Evolutionary conservation across 1,139 yeast genomes (phyloP).

Genomic region (Candida albicans): DNA sequence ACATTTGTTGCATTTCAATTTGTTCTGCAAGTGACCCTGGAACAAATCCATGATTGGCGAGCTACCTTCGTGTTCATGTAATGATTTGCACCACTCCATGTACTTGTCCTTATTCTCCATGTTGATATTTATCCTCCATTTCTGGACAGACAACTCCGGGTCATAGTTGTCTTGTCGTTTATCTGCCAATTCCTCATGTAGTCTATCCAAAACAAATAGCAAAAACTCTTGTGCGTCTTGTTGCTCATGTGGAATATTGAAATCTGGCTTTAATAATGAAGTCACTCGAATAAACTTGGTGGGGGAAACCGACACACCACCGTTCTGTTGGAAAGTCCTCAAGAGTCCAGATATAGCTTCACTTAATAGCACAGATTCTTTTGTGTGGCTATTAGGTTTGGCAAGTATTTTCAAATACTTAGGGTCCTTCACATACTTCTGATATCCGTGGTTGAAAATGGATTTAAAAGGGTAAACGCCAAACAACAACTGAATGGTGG

Average conservation of each 20-base stretch:
- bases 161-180: conserved; percentile 14
- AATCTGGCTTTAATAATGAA: conserved; percentile 58
- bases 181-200: conserved; percentile 64
- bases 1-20: conserved; percentile 63
- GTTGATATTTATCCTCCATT: conserved; percentile 35
- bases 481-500: conserved; percentile 65
- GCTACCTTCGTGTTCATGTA: conserved; percentile 55
- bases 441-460: conserved; percentile 44
- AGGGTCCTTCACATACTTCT: conserved; percentile 38
- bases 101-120: conserved; percentile 49
- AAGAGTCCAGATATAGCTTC: conserved; percentile 47
- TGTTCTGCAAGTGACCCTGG: conserved; percentile 69
- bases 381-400: conserved; percentile 23
- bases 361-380: conserved; percentile 40
- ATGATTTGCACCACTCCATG: conserved; percentile 55
- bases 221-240: conserved; percentile 80
- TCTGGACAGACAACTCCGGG: conserved; percentile 27
- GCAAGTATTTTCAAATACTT: conserved; percentile 23
- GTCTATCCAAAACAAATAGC: conserved; percentile 60
- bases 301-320: conserved; percentile 65
- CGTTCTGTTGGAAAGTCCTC: conserved; percentile 50
- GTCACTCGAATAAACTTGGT: conserved; percentile 59
- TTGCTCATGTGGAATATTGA: conserved; percentile 68
- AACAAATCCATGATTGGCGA: conserved; percentile 65
- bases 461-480: conserved; percentile 48